phyloP scores from a whole-genome alignment of 306 rosid genomes.

The Rubus idaeus region DNA sequence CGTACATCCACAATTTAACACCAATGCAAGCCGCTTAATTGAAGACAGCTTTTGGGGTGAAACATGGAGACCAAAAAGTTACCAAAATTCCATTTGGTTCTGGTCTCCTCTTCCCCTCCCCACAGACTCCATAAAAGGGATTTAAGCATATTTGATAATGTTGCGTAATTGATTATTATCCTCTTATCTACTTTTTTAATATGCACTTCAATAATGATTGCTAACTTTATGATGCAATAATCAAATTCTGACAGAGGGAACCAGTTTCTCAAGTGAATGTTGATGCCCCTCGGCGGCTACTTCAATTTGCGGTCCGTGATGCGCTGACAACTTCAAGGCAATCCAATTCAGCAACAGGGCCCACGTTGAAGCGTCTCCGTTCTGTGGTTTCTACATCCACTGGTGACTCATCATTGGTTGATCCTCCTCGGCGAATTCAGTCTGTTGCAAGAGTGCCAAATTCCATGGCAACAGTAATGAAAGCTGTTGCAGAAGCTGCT shows the following conservation, averaged over 20 bases:
- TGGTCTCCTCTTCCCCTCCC: not conserved
- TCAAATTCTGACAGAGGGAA: slow-evolving; percentile 59
- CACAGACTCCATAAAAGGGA: not conserved
- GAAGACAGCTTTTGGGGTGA: not conserved
- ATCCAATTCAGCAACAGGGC: slow-evolving; percentile 48
- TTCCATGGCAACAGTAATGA: slow-evolving; percentile 85
- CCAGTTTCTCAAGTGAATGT: slow-evolving; percentile 47
- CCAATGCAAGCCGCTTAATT: not conserved
- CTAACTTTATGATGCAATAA: slow-evolving; percentile 30
- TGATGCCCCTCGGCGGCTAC: slow-evolving; percentile 78
- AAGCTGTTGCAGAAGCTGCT: slow-evolving; percentile 93
- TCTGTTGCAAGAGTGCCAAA: slow-evolving; percentile 59
- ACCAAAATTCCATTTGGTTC: not conserved
- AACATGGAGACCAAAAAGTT: not conserved
- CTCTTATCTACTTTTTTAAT: not conserved
- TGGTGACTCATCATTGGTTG: slow-evolving; percentile 50
- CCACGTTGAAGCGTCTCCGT: slow-evolving; percentile 80
- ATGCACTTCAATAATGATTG: slow-evolving; percentile 10
- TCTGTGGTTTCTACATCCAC: slow-evolving; percentile 78
- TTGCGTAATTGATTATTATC: not conserved
- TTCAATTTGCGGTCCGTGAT: slow-evolving; percentile 91
- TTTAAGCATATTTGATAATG: not conserved
- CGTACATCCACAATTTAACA: not conserved
- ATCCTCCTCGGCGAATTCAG: slow-evolving; percentile 50
- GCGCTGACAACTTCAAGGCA: slow-evolving; percentile 70